Conservation (phyloP, 768 basidiomycete genomes). For the Lanmaoa rubissima region DNA sequence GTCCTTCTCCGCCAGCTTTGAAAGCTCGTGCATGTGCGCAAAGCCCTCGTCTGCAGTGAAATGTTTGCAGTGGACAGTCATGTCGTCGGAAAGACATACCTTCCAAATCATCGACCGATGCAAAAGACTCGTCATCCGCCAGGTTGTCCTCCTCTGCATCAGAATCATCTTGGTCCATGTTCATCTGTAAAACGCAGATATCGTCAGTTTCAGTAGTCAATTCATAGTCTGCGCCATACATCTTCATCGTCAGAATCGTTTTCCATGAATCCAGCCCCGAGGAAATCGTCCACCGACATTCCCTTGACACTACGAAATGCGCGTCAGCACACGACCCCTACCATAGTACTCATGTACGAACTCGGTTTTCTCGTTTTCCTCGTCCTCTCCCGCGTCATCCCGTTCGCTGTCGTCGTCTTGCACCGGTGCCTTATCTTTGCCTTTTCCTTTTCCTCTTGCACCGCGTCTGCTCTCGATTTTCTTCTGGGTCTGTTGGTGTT, state of each 20-base stretch:
- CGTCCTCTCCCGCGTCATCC: constrained; percentile 20
- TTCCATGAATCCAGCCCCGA: constrained; percentile 72
- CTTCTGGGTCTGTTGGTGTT: constrained; percentile 73
- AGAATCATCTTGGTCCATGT: constrained; percentile 25
- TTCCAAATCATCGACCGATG: constrained; percentile 77
- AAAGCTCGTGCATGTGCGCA: constrained; percentile 76
- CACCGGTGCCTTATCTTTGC: constrained; percentile 19
- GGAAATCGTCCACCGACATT: constrained; percentile 77
- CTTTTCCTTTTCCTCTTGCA: constrained; percentile 39
- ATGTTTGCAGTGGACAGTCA: not conserved
- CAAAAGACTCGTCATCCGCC: constrained; percentile 65
- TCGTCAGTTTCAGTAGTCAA: not conserved
- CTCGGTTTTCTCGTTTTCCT: constrained; percentile 2
- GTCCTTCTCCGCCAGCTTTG: constrained; percentile 90
- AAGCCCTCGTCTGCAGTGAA: constrained; percentile 59
- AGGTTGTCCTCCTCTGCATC: constrained; percentile 43
- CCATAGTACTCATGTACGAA: constrained; percentile 4
- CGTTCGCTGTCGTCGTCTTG: constrained; percentile 32
- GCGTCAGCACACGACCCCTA: not conserved
- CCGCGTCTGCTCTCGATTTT: constrained; percentile 62
- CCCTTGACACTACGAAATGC: constrained; percentile 25
- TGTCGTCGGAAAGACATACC: constrained; percentile 32
- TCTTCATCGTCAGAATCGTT: constrained; percentile 48
- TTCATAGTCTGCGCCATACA: constrained; percentile 23
- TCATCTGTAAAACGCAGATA: constrained; percentile 19